These are phyloP conservation scores for Sphagnurus paluster DNA, from an alignment of 1,284 basidiomycete genomes.

Conservation along the genomic window DNA sequence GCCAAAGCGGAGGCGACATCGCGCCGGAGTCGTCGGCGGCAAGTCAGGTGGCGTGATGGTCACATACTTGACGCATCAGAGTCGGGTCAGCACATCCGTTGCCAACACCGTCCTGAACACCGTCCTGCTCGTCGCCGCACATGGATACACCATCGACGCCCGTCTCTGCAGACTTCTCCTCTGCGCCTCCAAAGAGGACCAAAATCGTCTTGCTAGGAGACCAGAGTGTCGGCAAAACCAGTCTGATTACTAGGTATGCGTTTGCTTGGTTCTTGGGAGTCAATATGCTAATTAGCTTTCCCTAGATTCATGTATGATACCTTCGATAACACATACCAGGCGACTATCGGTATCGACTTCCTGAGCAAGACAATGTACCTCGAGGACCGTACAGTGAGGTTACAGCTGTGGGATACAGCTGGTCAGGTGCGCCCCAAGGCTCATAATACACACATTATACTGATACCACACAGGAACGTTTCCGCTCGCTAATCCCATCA, in stretches of 20 bases:
- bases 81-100: slow-evolving; percentile 3
- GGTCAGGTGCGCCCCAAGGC: slow-evolving; percentile 67
- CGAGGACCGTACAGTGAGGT: slow-evolving; percentile 95
- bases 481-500: slow-evolving; percentile 96
- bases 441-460: neutral
- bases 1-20: slow-evolving; percentile 1
- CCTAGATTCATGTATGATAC: slow-evolving; percentile 98
- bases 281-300: slow-evolving; percentile 5
- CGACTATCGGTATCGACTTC: slow-evolving; percentile 99
- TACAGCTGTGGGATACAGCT: slow-evolving; percentile 99
- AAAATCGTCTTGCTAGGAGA: slow-evolving; percentile 95
- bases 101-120: slow-evolving; percentile 4
- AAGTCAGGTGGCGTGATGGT: slow-evolving; percentile 4
- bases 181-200: slow-evolving; percentile 88
- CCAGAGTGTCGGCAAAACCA: slow-evolving; percentile 95
- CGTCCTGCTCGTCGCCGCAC: neutral
- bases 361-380: slow-evolving; percentile 99
- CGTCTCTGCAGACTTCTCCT: slow-evolving; percentile 78
- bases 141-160: slow-evolving; percentile 62
- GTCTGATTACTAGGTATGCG: slow-evolving; percentile 89
- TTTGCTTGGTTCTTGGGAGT: slow-evolving; percentile 19
- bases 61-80: slow-evolving; percentile 3
- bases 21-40: too few species aligned
- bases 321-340: slow-evolving; percentile 99
- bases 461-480: slow-evolving; percentile 74